phyloP scores from a whole-genome alignment of 169 alveolate genomes.

The Neospora caninum region DNA sequence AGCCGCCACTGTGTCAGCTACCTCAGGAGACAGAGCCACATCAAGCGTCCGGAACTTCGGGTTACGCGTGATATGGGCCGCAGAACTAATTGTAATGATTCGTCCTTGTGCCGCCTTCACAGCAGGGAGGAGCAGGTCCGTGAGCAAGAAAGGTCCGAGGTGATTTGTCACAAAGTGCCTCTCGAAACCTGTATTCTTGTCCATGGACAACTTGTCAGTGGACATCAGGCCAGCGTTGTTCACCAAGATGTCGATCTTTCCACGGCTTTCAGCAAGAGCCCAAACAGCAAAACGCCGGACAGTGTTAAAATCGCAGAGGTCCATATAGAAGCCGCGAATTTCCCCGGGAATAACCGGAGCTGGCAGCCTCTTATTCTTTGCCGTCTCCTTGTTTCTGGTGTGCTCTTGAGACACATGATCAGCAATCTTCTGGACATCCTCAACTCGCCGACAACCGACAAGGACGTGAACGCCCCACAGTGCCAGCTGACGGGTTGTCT shows the following conservation, averaged over 20 bases:
- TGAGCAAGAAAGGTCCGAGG: not conserved
- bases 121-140: not conserved
- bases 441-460: slow-evolving; percentile 8
- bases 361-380: not conserved
- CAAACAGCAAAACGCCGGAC: not conserved
- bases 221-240: slow-evolving; percentile 25
- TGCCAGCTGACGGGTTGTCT: not conserved
- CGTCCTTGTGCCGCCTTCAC: slow-evolving; percentile 13
- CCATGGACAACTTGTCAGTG: not conserved
- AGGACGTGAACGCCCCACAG: slow-evolving; percentile 4
- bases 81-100: not conserved
- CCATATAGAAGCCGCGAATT: not conserved
- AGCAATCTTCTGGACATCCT: slow-evolving; percentile 6
- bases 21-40: not conserved
- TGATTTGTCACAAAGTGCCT: not conserved
- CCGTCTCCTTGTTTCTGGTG: not conserved
- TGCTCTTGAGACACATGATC: not conserved
- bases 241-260: slow-evolving; percentile 2
- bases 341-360: not conserved
- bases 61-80: not conserved
- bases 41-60: not conserved
- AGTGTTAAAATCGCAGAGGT: not conserved
- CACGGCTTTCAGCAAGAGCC: slow-evolving; percentile 8
- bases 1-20: not conserved
- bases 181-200: slow-evolving; percentile 7